Evolutionary conservation across 768 basidiomycete genomes (phyloP).

Genomic region (Amanita exitialis): DNA sequence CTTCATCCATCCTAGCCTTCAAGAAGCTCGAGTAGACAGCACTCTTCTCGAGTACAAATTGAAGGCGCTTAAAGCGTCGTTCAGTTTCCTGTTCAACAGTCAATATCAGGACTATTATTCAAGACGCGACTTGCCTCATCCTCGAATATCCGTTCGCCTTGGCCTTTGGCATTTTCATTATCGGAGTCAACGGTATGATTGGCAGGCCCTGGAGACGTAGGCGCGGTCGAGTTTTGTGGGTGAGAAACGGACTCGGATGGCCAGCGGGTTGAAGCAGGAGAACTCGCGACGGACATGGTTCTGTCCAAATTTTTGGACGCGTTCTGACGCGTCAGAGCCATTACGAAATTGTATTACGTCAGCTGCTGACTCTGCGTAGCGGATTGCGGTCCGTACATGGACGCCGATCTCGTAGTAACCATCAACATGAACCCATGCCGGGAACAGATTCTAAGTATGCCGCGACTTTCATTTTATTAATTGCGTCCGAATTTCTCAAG

Average conservation of each 20-base stretch:
- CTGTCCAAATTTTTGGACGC: neutral
- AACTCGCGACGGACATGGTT: neutral
- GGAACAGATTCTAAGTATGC: too few species aligned
- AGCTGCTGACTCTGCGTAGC: too few species aligned
- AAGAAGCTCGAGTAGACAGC: constrained; percentile 66
- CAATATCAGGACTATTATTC: neutral
- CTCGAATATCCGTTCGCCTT: constrained; percentile 2
- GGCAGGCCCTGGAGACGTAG: neutral
- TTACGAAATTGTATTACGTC: too few species aligned
- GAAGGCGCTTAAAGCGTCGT: constrained; percentile 41
- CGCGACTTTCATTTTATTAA: too few species aligned
- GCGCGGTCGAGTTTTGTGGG: neutral
- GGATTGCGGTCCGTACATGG: too few species aligned
- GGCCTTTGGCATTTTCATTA: neutral
- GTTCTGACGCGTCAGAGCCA: too few species aligned
- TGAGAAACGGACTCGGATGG: neutral
- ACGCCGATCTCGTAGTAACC: too few species aligned
- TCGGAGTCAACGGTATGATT: neutral
- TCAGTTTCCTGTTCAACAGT: constrained; percentile 31
- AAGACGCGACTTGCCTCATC: neutral
- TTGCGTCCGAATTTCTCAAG: too few species aligned
- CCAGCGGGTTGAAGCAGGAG: neutral
- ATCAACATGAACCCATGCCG: too few species aligned
- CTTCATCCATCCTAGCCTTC: constrained; percentile 66
- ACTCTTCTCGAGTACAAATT: constrained; percentile 67